These are phyloP conservation scores for Globisporangium okanoganense DNA, from an alignment of 352 stramenopile genomes.

Conservation along the genomic window DNA sequence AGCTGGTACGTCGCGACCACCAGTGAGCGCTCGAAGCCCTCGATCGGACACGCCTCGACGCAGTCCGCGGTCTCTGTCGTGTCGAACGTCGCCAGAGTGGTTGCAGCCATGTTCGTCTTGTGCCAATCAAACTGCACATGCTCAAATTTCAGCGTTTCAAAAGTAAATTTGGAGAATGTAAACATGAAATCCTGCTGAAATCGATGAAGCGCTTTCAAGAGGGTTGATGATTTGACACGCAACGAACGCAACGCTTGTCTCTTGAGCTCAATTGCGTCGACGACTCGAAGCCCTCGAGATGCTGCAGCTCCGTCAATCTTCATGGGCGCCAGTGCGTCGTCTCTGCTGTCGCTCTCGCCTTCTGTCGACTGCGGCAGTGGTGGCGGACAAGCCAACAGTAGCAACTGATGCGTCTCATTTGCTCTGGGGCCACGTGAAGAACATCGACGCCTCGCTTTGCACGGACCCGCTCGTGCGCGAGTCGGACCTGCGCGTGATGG, in stretches of 20 bases:
- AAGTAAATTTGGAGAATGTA: neutral
- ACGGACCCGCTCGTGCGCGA: constrained; percentile 49
- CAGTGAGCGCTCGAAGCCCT: constrained; percentile 57
- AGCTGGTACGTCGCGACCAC: constrained; percentile 82
- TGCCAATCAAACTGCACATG: constrained; percentile 5
- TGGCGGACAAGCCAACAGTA: neutral
- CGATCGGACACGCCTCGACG: constrained; percentile 71
- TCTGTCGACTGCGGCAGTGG: constrained; percentile 2
- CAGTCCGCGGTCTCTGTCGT: constrained; percentile 80
- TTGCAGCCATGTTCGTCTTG: constrained; percentile 12
- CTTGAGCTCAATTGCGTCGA: neutral
- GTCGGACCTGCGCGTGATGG: constrained; percentile 57
- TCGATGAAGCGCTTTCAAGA: neutral
- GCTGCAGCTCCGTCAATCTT: neutral
- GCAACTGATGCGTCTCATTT: neutral
- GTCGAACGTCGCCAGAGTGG: constrained; percentile 66
- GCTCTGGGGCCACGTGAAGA: constrained; percentile 33
- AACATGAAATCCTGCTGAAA: neutral
- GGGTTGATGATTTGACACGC: constrained; percentile 6
- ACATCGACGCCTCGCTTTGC: constrained; percentile 59
- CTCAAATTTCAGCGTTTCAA: neutral
- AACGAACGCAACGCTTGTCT: neutral
- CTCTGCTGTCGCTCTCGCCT: neutral
- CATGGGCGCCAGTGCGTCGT: neutral
- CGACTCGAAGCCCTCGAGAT: neutral